Conservation (phyloP, 2,329 filamentous ascomycete species). For the Catunica adiposa region DNA sequence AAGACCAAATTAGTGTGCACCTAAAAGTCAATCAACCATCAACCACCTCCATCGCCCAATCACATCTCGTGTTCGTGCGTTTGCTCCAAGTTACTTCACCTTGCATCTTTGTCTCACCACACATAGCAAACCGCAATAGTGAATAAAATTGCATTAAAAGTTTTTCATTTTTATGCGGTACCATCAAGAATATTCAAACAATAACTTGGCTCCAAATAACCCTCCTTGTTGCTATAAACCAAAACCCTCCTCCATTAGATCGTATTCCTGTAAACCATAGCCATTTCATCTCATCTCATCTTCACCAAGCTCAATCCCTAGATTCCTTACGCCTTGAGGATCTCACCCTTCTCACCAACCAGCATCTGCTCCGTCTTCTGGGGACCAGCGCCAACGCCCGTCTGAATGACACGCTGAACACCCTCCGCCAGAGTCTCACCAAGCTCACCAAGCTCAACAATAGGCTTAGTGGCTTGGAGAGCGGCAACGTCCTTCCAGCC, state of each 20-base stretch:
- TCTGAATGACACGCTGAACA: conserved; percentile 78
- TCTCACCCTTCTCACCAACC: conserved; percentile 45
- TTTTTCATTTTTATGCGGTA: not conserved
- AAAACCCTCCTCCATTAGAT: conserved; percentile 8
- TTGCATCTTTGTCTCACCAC: no score
- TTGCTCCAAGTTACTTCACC: not conserved
- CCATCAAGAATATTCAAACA: not conserved
- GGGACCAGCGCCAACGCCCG: conserved; percentile 79
- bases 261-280: not conserved
- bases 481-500: conserved; percentile 52
- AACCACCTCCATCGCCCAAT: not conserved
- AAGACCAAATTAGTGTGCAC: no score
- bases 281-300: not conserved
- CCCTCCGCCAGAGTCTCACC: conserved; percentile 54
- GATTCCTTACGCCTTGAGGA: conserved; percentile 9
- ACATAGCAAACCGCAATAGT: no score
- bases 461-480: conserved; percentile 30
- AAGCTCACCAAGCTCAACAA: conserved; percentile 44
- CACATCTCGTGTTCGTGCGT: not conserved
- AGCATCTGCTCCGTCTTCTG: conserved; percentile 62
- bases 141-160: no score
- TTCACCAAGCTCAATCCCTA: not conserved
- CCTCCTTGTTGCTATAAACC: not conserved
- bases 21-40: no score
- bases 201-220: not conserved